Base-by-base conservation (phyloP, 441 rosid species). In the California macrophylla region DNA sequence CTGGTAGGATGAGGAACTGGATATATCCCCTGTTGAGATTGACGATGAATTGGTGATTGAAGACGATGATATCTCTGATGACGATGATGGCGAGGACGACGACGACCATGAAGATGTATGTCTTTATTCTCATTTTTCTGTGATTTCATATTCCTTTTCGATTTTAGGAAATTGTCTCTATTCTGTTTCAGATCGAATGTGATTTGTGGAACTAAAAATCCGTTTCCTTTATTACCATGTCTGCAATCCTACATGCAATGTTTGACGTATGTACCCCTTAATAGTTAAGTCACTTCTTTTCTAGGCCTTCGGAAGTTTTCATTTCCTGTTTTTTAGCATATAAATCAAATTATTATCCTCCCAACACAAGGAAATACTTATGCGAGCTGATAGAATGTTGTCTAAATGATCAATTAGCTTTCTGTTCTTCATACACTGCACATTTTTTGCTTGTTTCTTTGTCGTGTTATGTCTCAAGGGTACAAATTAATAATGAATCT, bases 41-140 rank as follows among this genome's bases (percentile, higher is more conserved):
- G 98, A 96, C 71, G 98, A 96, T 76, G 92, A 96, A 58, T 83
- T 92, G 84, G 90, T 96, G 79, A 93, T 96, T 74, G 99, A 96
- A 82, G 99, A 93, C 82, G 99, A 92, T 69, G 99, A 91, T 76
- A 83, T 96, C 66, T 96, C 98, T 62, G 97, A 90, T 67, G 98
- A 96, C 40, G 99, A 93, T 8, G 95, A 90, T 56, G 97, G 86
- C 62, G 98, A 42, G 0, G 52, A 93, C 12, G 96, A 92, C 50
- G 97, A 88, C 54, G 98, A 95, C 71, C 88, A 93, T 68, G 97
- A 93, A 72, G 99, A 91, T 79, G 99, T 91, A 85, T 79, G 93
- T 85, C 25, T 10, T 58, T n/a, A 24, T 32, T 24, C n/a, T 12
- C n/a, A 24, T 3, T 58, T 24, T 24, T 58, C 29, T 58, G 16